These are phyloP conservation scores for Aspergillus japonicus DNA, from an alignment of 2,329 filamentous ascomycete genomes.

Conservation along the genomic window DNA sequence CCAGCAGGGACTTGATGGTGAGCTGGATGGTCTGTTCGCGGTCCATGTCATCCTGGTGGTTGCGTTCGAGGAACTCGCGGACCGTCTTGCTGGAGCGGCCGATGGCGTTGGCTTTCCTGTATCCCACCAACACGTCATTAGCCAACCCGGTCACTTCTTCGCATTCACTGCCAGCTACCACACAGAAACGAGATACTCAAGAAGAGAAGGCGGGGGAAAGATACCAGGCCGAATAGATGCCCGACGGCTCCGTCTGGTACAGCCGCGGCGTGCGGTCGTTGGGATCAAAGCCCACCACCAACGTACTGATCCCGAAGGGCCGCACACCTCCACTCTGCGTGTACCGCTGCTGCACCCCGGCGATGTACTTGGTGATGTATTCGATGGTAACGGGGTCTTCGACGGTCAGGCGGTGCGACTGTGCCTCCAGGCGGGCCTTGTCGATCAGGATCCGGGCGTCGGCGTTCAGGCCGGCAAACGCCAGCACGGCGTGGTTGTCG, in stretches of 20 bases:
- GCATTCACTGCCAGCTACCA: too few relatives aligned
- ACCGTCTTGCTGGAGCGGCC: constrained; percentile 98
- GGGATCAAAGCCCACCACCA: constrained; percentile 98
- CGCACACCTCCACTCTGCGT: constrained; percentile 97
- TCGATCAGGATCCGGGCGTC: constrained; percentile 97
- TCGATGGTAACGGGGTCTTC: constrained; percentile 97
- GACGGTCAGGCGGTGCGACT: constrained; percentile 94
- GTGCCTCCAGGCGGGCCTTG: constrained; percentile 94
- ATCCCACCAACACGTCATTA: constrained; percentile 16
- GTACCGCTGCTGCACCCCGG: constrained; percentile 96
- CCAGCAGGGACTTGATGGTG: constrained; percentile 95
- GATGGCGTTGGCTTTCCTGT: constrained; percentile 98
- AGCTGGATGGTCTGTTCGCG: constrained; percentile 93
- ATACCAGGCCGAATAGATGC: constrained; percentile 98
- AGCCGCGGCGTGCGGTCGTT: constrained; percentile 83
- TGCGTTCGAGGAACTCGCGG: constrained; percentile 95
- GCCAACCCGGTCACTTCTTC: not conserved
- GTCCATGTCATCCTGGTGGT: constrained; percentile 98
- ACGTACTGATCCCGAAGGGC: constrained; percentile 97
- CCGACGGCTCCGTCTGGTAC: constrained; percentile 98
- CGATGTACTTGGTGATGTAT: constrained; percentile 99
- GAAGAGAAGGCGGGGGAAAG: constrained; percentile 28
- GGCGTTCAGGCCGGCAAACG: constrained; percentile 95
- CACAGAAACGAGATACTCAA: not conserved
- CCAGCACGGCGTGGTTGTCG: constrained; percentile 93